Evolutionary conservation across 1,284 basidiomycete genomes (phyloP).

Genomic region (Boletus smithii): DNA sequence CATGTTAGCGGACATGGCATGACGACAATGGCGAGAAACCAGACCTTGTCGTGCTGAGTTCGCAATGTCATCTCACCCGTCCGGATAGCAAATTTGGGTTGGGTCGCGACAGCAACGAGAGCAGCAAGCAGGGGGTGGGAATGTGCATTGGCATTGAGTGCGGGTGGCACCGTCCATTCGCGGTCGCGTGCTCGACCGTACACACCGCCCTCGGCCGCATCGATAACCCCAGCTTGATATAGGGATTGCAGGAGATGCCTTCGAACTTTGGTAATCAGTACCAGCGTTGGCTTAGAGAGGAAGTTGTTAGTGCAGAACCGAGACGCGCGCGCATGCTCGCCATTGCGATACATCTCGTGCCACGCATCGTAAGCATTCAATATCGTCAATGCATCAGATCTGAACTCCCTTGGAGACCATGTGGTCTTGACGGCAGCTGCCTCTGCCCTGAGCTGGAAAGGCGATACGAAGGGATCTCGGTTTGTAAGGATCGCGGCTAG

Average conservation of each 20-base stretch:
- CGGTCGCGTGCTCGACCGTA: conserved; percentile 27
- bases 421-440: conserved; percentile 72
- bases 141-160: conserved; percentile 73
- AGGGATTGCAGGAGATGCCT: conserved; percentile 77
- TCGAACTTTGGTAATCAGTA: conserved; percentile 85
- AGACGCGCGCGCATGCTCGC: conserved; percentile 64
- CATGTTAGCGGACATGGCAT: conserved; percentile 11
- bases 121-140: conserved; percentile 82
- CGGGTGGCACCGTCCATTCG: conserved; percentile 53
- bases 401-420: conserved; percentile 79
- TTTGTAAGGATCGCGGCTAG: conserved; percentile 89
- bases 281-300: conserved; percentile 79
- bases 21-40: conserved; percentile 21
- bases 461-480: conserved; percentile 88
- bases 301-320: conserved; percentile 87
- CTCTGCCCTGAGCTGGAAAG: conserved; percentile 65
- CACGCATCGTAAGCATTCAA: conserved; percentile 83
- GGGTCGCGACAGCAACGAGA: conserved; percentile 81
- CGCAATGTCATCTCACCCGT: conserved; percentile 72
- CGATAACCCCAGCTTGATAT: conserved; percentile 79
- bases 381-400: conserved; percentile 83
- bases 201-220: conserved; percentile 66
- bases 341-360: conserved; percentile 66
- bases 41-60: conserved; percentile 85
- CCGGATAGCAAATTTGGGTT: conserved; percentile 92